These are phyloP conservation scores for Acanthochlamys bracteata DNA, from an alignment of 106 monocot genomes.

Conservation along the genomic window DNA sequence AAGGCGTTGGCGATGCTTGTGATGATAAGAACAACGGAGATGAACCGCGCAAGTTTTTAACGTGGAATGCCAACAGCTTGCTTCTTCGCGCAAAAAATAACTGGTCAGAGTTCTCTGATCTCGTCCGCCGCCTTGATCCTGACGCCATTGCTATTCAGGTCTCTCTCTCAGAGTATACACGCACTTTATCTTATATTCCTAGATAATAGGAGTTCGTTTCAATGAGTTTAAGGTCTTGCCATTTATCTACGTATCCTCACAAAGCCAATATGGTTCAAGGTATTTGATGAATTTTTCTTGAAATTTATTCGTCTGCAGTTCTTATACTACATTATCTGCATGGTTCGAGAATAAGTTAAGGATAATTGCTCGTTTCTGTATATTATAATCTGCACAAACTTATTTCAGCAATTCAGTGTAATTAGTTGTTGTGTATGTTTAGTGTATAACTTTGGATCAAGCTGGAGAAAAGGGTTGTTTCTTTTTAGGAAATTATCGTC, in stretches of 20 bases:
- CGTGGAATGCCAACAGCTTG: constrained; percentile 98
- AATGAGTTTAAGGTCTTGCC: no score
- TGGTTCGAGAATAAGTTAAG: no score
- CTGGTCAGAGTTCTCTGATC: constrained; percentile 66
- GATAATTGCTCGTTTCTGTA: no score
- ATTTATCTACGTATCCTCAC: no score
- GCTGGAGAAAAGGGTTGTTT: not conserved
- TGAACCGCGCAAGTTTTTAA: constrained; percentile 72
- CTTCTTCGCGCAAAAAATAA: constrained; percentile 86
- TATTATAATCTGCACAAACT: no score
- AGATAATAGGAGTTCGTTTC: no score
- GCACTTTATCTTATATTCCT: not conserved
- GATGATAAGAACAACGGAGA: not conserved
- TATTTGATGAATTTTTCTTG: no score
- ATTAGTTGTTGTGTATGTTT: not conserved
- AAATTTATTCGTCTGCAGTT: no score
- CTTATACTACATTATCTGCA: no score
- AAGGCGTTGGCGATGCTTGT: not conserved
- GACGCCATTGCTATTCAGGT: constrained; percentile 93
- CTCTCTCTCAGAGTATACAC: not conserved
- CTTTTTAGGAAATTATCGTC: not conserved
- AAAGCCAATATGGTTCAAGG: no score
- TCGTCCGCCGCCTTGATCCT: constrained; percentile 62
- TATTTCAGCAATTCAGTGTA: no score
- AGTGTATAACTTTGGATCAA: not conserved